These are phyloP conservation scores for Colletotrichum lentis DNA, from an alignment of 2,329 filamentous ascomycete species.

Conservation along the genomic window DNA sequence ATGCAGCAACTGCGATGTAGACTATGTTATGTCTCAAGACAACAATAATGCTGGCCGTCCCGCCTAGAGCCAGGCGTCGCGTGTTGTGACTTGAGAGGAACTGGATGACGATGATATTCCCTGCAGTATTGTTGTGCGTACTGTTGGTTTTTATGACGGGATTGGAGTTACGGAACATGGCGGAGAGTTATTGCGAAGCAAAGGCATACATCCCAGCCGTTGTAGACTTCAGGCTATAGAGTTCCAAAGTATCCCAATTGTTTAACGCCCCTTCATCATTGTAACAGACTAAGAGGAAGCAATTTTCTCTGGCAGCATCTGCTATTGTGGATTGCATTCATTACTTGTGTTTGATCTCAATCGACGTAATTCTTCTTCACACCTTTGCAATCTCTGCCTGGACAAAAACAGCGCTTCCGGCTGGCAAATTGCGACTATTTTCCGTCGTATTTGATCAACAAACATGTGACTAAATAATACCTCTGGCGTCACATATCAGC, in stretches of 20 bases:
- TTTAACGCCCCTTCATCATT: background rate
- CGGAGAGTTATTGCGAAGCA: background rate
- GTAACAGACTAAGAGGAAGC: background rate
- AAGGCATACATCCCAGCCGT: background rate
- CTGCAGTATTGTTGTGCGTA: background rate
- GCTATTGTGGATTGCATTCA: background rate
- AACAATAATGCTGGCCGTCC: background rate
- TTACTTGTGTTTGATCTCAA: background rate
- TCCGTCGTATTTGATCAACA: background rate
- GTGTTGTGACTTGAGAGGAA: background rate
- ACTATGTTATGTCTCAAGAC: background rate
- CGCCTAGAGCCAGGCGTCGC: background rate
- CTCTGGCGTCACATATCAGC: background rate
- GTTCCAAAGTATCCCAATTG: background rate
- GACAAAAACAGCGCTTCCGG: background rate
- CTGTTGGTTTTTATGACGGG: background rate
- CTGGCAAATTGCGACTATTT: background rate
- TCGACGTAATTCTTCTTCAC: background rate
- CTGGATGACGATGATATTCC: background rate
- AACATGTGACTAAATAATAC: background rate
- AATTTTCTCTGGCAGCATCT: background rate
- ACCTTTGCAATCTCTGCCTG: background rate
- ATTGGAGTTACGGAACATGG: background rate
- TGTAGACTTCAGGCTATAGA: background rate
- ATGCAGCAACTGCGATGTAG: conserved; percentile 15